These are phyloP conservation scores for Pichia kudriavzevii DNA, from an alignment of 1,139 yeast genomes.

Conservation along the genomic window DNA sequence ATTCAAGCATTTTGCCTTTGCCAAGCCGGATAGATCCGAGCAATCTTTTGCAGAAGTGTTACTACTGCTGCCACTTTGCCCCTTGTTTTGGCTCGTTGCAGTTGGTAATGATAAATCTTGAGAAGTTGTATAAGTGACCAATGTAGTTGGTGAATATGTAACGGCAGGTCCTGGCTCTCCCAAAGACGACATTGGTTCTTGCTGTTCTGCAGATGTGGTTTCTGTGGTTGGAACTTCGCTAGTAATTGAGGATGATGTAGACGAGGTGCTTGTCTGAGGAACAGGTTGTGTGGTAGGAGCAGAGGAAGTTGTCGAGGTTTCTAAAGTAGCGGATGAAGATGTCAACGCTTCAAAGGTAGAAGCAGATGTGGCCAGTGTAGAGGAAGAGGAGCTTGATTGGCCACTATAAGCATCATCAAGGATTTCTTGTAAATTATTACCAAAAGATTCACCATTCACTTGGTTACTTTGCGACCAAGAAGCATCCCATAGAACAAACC, in stretches of 20 bases:
- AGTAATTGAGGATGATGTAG: conserved; percentile 1
- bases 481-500: conserved; percentile 89
- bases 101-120: conserved; percentile 2
- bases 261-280: conserved; percentile 4
- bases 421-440: conserved; percentile 35
- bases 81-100: conserved; percentile 5
- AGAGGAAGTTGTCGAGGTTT: conserved; percentile 10
- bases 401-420: conserved; percentile 21
- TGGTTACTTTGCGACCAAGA: conserved; percentile 62
- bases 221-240: conserved; percentile 3
- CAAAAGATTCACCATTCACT: conserved; percentile 26
- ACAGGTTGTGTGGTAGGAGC: conserved; percentile 9
- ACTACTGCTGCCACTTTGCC: conserved; percentile 6
- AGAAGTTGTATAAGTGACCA: conserved; percentile 1
- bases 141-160: conserved; percentile 1
- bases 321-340: conserved; percentile 14
- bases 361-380: conserved; percentile 13
- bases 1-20: conserved; percentile 36
- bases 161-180: not conserved
- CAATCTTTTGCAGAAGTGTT: conserved; percentile 24
- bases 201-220: conserved; percentile 1
- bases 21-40: conserved; percentile 30
- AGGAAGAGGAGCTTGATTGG: conserved; percentile 1
- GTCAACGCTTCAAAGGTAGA: conserved; percentile 13
- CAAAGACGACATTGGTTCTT: not conserved